Evolutionary conservation across 441 rosid genomes (phyloP), one percentile per base, ranked within the genome.

Genomic region (Pelargonium fulgidum): DNA sequence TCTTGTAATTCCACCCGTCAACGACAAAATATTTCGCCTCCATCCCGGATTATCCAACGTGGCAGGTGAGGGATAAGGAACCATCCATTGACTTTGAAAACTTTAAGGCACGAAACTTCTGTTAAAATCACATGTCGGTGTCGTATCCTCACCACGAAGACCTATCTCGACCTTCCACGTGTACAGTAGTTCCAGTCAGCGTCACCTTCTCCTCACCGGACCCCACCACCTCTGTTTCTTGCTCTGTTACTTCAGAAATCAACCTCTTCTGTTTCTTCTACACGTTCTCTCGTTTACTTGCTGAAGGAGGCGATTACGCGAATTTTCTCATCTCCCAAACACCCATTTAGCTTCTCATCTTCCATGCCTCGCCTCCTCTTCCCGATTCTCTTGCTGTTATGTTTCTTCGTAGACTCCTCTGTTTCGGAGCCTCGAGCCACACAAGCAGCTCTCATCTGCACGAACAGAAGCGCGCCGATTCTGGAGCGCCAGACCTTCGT

Each of bases 341-440:
- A 50, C 56, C 56, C 14, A n/a, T n/a, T n/a, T 12, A 48, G 54
- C 54, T 13, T 3, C 16, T 14, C 50, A 3, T 2, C 52, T 10
- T 6, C 17, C 58, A 50, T 50, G 58, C 58, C 58, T 50, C 58
- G 58, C 50, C 79, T 66, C 44, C 64, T 65, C 3, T 20, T 36
- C 13, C 39, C 36, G 10, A 39, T 72, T n/a, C 48, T 76, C 10
- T 26, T 29, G 2, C 47, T 82, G 54, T 26, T 72, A 0, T 70
- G 66, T 73, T 73, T 74, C 39, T 68, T 77, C 26, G 41, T 75
- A 16, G 74, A 66, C 61, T 70, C 77, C 68, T 83, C 65, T 13
- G 47, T 78, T 2, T 86, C 86, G 17, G 98, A 89, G 44, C 91
- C 98, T 10, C 80, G 98, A 81, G 90, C 94, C 48, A 83, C 84